Evolutionary conservation across 163 green algal genomes (phyloP).

Genomic region (Smithsoniella earleae): DNA sequence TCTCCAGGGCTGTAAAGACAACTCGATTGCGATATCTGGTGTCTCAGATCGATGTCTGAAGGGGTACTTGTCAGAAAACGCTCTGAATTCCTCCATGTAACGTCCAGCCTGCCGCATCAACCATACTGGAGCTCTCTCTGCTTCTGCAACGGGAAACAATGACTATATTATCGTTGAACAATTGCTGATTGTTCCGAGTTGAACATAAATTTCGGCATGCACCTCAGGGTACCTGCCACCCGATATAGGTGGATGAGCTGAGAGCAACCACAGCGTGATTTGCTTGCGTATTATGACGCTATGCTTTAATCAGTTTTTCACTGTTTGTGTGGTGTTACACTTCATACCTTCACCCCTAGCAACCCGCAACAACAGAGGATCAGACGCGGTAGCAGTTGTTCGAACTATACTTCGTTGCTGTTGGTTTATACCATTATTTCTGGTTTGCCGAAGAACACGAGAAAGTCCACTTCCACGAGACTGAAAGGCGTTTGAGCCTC

Average conservation of each 20-base stretch:
- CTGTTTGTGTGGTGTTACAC: slow-evolving; percentile 27
- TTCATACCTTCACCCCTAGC: slow-evolving; percentile 76
- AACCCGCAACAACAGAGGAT: slow-evolving; percentile 75
- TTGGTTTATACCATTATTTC: no score
- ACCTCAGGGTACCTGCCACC: background rate
- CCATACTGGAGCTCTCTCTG: slow-evolving; percentile 93
- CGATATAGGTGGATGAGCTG: no score
- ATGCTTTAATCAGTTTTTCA: background rate
- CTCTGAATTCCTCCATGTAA: slow-evolving; percentile 96
- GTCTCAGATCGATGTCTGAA: slow-evolving; percentile 94
- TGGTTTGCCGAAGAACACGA: background rate
- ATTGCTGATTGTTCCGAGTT: background rate
- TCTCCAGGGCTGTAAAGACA: slow-evolving; percentile 84
- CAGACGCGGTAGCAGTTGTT: no score
- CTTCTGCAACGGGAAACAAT: slow-evolving; percentile 50
- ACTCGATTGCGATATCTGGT: slow-evolving; percentile 90
- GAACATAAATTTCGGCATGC: background rate
- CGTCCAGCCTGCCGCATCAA: slow-evolving; percentile 97
- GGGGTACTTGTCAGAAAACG: slow-evolving; percentile 79
- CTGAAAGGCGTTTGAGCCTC: no score
- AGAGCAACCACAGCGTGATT: no score
- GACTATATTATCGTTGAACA: background rate
- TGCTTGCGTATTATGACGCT: background rate
- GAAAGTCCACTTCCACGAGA: no score
- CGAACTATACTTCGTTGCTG: no score